Conservation (phyloP, 1,284 basidiomycete species). For the Malassezia sympodialis region DNA sequence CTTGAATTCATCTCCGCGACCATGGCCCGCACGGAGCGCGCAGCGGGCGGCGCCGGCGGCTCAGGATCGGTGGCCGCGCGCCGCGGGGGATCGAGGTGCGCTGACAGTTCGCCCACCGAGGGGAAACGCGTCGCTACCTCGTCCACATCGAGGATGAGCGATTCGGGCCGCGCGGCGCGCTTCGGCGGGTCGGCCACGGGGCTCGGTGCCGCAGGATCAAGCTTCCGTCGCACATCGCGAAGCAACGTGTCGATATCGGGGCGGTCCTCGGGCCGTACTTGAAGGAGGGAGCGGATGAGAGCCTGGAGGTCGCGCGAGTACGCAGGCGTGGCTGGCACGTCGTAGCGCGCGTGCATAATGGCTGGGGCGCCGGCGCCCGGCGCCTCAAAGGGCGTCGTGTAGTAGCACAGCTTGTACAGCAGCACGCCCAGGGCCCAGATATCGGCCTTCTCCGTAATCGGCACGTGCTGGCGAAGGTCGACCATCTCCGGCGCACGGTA, state of each 20-base stretch:
- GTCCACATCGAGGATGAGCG: constrained; percentile 1
- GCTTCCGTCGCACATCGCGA: not conserved
- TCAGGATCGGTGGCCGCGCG: not conserved
- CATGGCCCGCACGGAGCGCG: not conserved
- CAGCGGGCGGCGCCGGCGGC: not conserved
- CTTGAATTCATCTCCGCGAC: not conserved
- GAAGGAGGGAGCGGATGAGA: constrained; percentile 56
- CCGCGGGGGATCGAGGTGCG: not conserved
- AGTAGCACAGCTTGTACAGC: constrained; percentile 82
- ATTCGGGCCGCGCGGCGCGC: not conserved
- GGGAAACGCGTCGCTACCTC: constrained; percentile 6
- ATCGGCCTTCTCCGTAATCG: constrained; percentile 80
- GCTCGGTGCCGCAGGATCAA: not conserved
- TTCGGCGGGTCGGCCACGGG: not conserved
- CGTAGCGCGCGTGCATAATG: constrained; percentile 91
- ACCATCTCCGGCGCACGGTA: constrained; percentile 97
- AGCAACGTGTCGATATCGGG: constrained; percentile 2
- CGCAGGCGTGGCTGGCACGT: constrained; percentile 58
- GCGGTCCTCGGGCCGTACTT: not conserved
- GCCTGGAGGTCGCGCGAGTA: constrained; percentile 79
- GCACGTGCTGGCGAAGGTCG: constrained; percentile 70
- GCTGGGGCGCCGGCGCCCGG: constrained; percentile 79
- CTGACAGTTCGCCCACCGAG: constrained; percentile 3
- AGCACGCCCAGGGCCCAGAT: constrained; percentile 69
- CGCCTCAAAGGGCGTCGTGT: constrained; percentile 78